A percentile compares a stretch with the other conserved stretches of the same genome.
phyloP scores from a whole-genome alignment of 257 asterid genomes.

The Solanum phureja region DNA sequence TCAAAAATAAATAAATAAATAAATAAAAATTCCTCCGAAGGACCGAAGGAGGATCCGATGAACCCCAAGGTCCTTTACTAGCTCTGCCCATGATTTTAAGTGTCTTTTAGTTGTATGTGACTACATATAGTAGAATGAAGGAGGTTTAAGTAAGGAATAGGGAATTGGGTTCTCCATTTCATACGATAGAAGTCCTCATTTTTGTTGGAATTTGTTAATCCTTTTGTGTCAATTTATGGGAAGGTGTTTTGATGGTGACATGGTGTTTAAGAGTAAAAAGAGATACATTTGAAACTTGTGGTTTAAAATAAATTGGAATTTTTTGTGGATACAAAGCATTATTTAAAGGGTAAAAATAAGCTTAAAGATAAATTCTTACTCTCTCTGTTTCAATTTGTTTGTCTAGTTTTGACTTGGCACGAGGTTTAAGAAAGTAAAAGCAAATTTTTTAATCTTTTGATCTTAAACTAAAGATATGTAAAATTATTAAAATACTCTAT shows the following conservation, averaged over 20 bases:
- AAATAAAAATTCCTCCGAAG: too few species aligned
- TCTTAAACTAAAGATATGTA: too few species aligned
- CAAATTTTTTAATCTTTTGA: not conserved
- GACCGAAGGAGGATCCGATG: not conserved
- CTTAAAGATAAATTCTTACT: too few species aligned
- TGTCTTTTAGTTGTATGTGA: not conserved
- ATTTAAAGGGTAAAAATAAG: not conserved
- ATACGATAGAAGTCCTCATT: not conserved
- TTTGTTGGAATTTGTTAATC: not conserved
- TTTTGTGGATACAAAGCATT: not conserved
- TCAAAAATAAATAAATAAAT: too few species aligned
- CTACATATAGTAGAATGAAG: not conserved
- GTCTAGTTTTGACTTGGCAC: rapidly evolving
- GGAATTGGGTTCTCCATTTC: not conserved
- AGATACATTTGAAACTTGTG: not conserved
- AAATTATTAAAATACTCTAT: too few species aligned
- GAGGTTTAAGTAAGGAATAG: not conserved
- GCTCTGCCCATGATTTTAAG: not conserved
- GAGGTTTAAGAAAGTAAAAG: not conserved
- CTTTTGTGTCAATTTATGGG: not conserved
- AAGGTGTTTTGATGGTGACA: not conserved
- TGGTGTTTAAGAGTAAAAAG: not conserved
- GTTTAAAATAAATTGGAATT: too few species aligned
- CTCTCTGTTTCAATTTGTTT: rapidly evolving
- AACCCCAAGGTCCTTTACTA: not conserved